These are phyloP conservation scores for Argentina anserina DNA, from an alignment of 306 rosid species.

Conservation along the genomic window DNA sequence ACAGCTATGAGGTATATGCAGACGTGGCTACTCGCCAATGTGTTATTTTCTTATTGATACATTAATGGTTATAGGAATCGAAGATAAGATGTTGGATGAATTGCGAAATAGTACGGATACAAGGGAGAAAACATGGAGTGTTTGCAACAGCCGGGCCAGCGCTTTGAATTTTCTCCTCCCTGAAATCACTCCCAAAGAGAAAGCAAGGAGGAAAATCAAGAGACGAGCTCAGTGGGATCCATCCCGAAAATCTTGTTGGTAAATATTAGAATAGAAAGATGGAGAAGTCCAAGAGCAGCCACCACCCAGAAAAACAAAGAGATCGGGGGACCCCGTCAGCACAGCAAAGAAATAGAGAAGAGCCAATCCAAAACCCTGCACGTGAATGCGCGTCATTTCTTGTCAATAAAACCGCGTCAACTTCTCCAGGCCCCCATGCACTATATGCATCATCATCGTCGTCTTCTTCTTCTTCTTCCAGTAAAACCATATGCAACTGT, in stretches of 20 bases:
- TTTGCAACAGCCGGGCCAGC: neutral
- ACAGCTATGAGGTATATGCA: too few relatives aligned
- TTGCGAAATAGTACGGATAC: too few relatives aligned
- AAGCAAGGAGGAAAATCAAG: neutral
- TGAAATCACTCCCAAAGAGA: neutral
- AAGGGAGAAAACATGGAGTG: neutral
- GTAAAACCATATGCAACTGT: slow-evolving; percentile 3
- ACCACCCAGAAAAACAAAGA: slow-evolving; percentile 1
- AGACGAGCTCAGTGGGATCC: neutral
- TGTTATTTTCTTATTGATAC: too few relatives aligned
- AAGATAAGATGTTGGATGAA: neutral
- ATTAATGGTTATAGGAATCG: too few relatives aligned
- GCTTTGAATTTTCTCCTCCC: neutral
- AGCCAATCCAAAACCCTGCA: slow-evolving; percentile 12
- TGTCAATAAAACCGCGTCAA: slow-evolving; percentile 41
- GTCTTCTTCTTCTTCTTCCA: too few relatives aligned
- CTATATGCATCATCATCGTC: neutral
- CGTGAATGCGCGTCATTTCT: slow-evolving; percentile 43
- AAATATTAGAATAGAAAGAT: neutral
- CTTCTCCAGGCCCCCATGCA: slow-evolving; percentile 11
- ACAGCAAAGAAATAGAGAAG: neutral
- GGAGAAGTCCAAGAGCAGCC: neutral
- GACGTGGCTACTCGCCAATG: too few relatives aligned
- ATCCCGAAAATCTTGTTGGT: neutral
- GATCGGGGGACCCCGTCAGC: slow-evolving; percentile 4